Evolutionary conservation across 495 filamentous ascomycete species (phyloP).

Genomic region (Lindgomyces ingoldianus): DNA sequence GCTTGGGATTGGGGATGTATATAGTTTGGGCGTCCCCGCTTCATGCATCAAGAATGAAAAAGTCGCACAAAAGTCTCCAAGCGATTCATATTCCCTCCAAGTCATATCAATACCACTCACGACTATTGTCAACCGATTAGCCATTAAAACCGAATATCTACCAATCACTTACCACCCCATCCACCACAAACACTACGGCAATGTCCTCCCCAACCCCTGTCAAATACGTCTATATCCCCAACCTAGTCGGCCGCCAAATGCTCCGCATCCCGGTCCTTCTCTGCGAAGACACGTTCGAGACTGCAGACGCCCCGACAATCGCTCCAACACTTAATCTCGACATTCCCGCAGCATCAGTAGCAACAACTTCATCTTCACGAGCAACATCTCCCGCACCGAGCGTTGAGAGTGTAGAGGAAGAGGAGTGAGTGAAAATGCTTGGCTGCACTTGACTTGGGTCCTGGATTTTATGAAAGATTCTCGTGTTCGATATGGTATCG

Average conservation of each 20-base stretch:
- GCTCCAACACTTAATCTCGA: background rate
- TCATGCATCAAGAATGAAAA: too few species aligned
- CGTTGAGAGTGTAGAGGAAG: conserved; percentile 7
- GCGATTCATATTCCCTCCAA: background rate
- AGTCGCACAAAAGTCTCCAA: too few species aligned
- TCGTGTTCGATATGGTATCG: background rate
- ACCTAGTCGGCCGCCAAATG: conserved; percentile 28
- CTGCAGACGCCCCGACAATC: background rate
- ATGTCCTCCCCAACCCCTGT: conserved; percentile 7
- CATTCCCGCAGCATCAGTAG: background rate
- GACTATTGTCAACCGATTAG: background rate
- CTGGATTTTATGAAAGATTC: background rate
- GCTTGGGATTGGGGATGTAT: too few species aligned
- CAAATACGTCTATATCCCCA: conserved; percentile 30
- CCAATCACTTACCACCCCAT: background rate
- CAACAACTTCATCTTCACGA: conserved; percentile 25
- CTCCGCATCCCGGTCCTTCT: conserved; percentile 14
- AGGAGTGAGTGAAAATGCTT: conserved; percentile 56
- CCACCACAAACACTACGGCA: conserved; percentile 12
- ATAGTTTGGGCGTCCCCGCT: too few species aligned
- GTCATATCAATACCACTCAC: background rate
- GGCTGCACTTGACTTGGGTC: background rate
- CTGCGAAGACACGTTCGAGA: conserved; percentile 16
- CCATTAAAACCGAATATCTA: background rate
- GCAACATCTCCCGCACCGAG: conserved; percentile 23